These are phyloP conservation scores for Asterophora lycoperdoides DNA, from an alignment of 768 basidiomycete genomes.

Conservation along the genomic window DNA sequence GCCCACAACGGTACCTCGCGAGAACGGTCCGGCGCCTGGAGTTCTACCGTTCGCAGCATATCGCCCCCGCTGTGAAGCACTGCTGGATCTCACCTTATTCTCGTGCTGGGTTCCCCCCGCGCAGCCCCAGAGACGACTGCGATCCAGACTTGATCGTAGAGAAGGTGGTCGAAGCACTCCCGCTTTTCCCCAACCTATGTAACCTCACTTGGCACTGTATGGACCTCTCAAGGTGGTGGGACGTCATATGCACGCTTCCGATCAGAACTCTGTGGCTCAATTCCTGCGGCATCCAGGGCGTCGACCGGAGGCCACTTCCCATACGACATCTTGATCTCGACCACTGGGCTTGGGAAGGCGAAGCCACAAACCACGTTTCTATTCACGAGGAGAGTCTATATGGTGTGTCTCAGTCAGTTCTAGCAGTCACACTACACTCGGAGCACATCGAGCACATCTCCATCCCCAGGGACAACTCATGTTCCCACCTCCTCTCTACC, in stretches of 20 bases:
- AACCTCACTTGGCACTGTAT: slow-evolving; percentile 34
- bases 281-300: slow-evolving; percentile 22
- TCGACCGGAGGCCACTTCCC: slow-evolving; percentile 8
- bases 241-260: slow-evolving; percentile 23
- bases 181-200: slow-evolving; percentile 29
- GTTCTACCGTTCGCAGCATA: slow-evolving; percentile 29
- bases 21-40: slow-evolving; percentile 26
- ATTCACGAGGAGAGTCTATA: slow-evolving; percentile 27
- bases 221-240: slow-evolving; percentile 32
- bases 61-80: slow-evolving; percentile 30
- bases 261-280: slow-evolving; percentile 31
- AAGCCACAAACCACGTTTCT: slow-evolving; percentile 29
- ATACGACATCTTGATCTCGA: slow-evolving; percentile 29
- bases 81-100: slow-evolving; percentile 35
- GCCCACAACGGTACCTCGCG: slow-evolving; percentile 27
- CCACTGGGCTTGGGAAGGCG: slow-evolving; percentile 36
- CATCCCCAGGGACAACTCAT: slow-evolving; percentile 30
- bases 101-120: slow-evolving; percentile 24
- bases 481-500: slow-evolving; percentile 23
- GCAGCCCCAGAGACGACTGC: slow-evolving; percentile 28
- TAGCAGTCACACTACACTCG: slow-evolving; percentile 26
- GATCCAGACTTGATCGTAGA: slow-evolving; percentile 30
- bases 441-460: slow-evolving; percentile 27
- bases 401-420: slow-evolving; percentile 25
- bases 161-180: slow-evolving; percentile 25